Conservation (phyloP, 768 basidiomycete species). For the Paxillus rubicundulus region DNA sequence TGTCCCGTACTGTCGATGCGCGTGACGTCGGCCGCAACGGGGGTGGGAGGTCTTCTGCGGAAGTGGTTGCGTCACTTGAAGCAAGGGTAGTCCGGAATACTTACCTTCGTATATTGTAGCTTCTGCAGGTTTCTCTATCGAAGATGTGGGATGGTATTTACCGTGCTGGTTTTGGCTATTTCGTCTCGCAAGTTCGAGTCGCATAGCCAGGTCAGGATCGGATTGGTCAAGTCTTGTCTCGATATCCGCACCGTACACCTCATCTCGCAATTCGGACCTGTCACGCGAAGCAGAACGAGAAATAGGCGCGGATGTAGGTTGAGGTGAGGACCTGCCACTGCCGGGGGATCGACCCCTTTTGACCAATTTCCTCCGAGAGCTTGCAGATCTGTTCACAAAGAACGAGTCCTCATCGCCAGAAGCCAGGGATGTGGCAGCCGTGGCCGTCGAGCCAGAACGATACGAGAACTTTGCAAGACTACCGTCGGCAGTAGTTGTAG, state of each 20-base stretch:
- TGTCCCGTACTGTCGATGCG: conserved; percentile 41
- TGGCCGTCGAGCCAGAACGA: conserved; percentile 64
- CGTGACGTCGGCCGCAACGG: conserved; percentile 55
- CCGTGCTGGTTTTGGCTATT: conserved; percentile 79
- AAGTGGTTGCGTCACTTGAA: conserved; percentile 1
- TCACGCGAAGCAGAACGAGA: conserved; percentile 48
- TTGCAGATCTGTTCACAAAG: conserved; percentile 41
- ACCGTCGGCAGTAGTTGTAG: conserved; percentile 64
- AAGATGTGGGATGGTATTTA: conserved; percentile 38
- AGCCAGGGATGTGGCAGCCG: conserved; percentile 60
- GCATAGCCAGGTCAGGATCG: conserved; percentile 73
- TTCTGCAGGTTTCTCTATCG: conserved; percentile 49
- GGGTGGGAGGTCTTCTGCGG: conserved; percentile 58
- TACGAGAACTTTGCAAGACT: conserved; percentile 71
- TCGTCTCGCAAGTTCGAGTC: conserved; percentile 76
- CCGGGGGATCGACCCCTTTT: conserved; percentile 47
- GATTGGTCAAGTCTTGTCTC: conserved; percentile 54
- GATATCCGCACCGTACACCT: conserved; percentile 44
- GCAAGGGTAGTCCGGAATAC: conserved; percentile 12
- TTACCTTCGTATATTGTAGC: conserved; percentile 79
- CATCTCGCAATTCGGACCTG: conserved; percentile 35
- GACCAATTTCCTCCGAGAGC: conserved; percentile 47
- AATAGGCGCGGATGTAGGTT: conserved; percentile 33
- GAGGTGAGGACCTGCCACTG: conserved; percentile 33
- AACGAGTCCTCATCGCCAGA: conserved; percentile 61